These are phyloP conservation scores for Picea glauca DNA, from an alignment of 75 land plant genomes.

Conservation along the genomic window DNA sequence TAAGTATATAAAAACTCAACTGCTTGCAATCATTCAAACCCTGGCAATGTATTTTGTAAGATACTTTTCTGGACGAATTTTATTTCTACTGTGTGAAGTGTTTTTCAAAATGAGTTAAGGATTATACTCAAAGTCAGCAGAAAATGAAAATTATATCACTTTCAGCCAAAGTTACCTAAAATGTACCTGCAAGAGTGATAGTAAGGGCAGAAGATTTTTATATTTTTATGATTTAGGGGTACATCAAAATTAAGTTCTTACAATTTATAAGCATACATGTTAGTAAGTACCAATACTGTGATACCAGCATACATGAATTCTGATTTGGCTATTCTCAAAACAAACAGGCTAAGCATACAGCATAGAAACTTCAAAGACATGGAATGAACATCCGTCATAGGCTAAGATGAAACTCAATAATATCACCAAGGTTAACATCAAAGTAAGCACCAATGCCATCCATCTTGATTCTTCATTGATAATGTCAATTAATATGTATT, in stretches of 20 bases:
- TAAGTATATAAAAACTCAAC: background rate
- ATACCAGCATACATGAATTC: background rate
- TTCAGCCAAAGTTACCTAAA: background rate
- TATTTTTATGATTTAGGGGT: background rate
- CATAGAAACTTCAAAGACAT: background rate
- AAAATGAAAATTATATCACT: background rate
- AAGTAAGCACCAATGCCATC: background rate
- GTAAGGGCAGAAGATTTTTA: background rate
- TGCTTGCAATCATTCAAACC: background rate
- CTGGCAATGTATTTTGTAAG: background rate
- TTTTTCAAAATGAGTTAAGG: background rate
- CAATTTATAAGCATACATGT: background rate
- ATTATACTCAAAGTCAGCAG: background rate
- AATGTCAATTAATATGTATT: background rate
- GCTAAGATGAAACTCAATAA: background rate
- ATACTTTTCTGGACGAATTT: background rate
- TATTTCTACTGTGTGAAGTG: background rate
- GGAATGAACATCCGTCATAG: background rate
- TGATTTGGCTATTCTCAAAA: background rate
- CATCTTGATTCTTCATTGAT: background rate
- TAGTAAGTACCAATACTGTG: background rate
- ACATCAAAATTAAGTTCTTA: background rate
- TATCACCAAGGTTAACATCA: background rate
- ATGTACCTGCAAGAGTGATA: background rate
- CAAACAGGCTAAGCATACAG: background rate